Evolutionary conservation across 345 rosid genomes (phyloP).

Genomic region (Aethionema arabicum): DNA sequence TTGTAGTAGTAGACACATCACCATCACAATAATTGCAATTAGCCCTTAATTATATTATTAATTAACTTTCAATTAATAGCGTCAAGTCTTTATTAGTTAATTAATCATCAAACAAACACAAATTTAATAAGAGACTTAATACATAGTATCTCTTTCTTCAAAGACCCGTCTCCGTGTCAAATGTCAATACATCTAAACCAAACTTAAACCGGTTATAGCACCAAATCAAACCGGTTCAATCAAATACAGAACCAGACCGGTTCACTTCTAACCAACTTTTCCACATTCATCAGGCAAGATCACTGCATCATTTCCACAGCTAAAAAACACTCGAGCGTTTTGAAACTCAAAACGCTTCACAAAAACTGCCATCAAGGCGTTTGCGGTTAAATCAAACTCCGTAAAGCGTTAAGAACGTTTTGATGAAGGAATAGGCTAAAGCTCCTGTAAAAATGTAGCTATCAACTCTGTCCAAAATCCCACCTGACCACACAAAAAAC

Average conservation of each 20-base stretch:
- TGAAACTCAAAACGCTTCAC: neutral
- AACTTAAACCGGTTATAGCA: slow-evolving; percentile 19
- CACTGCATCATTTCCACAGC: slow-evolving; percentile 7
- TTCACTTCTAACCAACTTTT: slow-evolving; percentile 15
- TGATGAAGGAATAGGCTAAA: slow-evolving; percentile 77
- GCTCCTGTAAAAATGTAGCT: slow-evolving; percentile 97
- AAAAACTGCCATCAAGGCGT: slow-evolving; percentile 5
- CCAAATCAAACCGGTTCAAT: slow-evolving; percentile 9
- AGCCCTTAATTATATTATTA: slow-evolving; percentile 20
- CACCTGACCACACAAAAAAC: slow-evolving; percentile 48
- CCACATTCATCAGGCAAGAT: slow-evolving; percentile 1
- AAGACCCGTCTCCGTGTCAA: neutral
- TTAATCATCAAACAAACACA: slow-evolving; percentile 1
- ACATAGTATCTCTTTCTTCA: neutral
- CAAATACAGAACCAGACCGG: neutral
- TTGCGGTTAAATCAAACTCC: slow-evolving; percentile 51
- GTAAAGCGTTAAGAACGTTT: slow-evolving; percentile 58
- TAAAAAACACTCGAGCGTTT: neutral
- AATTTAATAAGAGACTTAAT: neutral
- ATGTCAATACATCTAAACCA: slow-evolving; percentile 12
- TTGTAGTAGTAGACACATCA: slow-evolving; percentile 28
- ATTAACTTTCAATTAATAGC: slow-evolving; percentile 1
- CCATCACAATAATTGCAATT: slow-evolving; percentile 32
- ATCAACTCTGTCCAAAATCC: slow-evolving; percentile 84
- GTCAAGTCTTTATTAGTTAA: slow-evolving; percentile 16